These are phyloP conservation scores for Quercus tomentella DNA, from an alignment of 331 rosid species.

Conservation along the genomic window DNA sequence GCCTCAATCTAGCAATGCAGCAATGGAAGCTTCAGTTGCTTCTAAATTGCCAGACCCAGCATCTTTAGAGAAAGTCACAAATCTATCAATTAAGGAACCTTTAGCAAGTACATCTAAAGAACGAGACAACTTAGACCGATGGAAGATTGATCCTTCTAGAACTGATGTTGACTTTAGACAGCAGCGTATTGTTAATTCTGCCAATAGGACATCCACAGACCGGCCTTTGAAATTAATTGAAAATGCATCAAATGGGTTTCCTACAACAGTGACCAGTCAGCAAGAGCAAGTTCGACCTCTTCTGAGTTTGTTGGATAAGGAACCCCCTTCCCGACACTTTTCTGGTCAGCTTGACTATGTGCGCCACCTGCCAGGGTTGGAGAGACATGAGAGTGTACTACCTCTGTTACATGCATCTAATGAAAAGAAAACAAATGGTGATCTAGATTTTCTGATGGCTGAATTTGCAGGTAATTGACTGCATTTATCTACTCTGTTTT, in stretches of 20 bases:
- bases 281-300: constrained; percentile 97
- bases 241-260: constrained; percentile 63
- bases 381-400: constrained; percentile 93
- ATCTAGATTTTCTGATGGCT: constrained; percentile 93
- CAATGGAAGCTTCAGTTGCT: constrained; percentile 38
- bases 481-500: constrained; percentile 3
- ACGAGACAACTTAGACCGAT: constrained; percentile 55
- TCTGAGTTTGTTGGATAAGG: constrained; percentile 96
- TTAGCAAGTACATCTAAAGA: constrained; percentile 42
- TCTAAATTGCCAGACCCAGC: constrained; percentile 38
- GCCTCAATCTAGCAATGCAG: constrained; percentile 60
- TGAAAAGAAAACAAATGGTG: constrained; percentile 90
- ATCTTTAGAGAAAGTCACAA: constrained; percentile 46
- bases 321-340: constrained; percentile 89
- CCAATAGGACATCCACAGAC: constrained; percentile 69
- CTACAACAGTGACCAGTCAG: constrained; percentile 43
- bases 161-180: constrained; percentile 62
- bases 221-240: constrained; percentile 66
- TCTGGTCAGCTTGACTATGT: constrained; percentile 98
- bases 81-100: constrained; percentile 54
- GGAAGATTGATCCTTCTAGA: constrained; percentile 70
- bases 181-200: constrained; percentile 56
- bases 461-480: constrained; percentile 81
- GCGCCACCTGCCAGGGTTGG: constrained; percentile 85
- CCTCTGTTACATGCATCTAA: constrained; percentile 87